Base-by-base conservation (phyloP, 2,329 filamentous ascomycete species). In the Exophiala oligosperma region DNA sequence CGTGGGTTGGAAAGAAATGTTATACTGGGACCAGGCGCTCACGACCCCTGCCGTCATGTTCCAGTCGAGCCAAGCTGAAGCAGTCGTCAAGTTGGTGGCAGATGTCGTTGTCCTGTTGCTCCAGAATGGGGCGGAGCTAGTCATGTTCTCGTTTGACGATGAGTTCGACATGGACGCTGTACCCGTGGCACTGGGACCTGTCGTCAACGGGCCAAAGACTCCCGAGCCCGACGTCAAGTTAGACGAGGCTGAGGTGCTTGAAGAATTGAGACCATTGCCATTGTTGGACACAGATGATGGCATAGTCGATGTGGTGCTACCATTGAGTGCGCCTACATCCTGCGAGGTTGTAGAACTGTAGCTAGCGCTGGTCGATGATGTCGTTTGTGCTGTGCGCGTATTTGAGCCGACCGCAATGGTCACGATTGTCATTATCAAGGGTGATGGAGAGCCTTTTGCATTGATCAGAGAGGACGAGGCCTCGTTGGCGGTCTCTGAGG, bases 321-420 rank as follows among this genome's bases (percentile, higher is more conserved):
- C 46, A n/a, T 26, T 28, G 46, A 48, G 23, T 8, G 46, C 6
- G 7, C 46, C 46, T 9, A 32, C 46, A n/a, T 26, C 46, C n/a
- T 17, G 11, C n/a, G 46, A 28, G 14, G 23, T 7, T 14, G 46
- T 28, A 17, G 46, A 32, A 28, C 24, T 48, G 23, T 7, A 29
- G 46, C 46, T 29, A 11, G 24, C 44, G 17, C 32, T 49, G 26
- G 26, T 28, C 12, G 38, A 28, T 48, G 29, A 37, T 14, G 46
- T 29, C 24, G 38, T 29, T 3, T 48, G 21, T 17, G 49, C 29
- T 11, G 49, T 44, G 9, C 49, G 43, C 14, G 40, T 44, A 14
- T 57, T 57, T n/a, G 17, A 38, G 9, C 37, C 55, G 17, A 60
- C 53, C 49, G 56, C 57, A 48, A 60, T 54, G 2, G 57, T 60